phyloP scores from a whole-genome alignment of 768 basidiomycete species.

The Lactarius vividus region DNA sequence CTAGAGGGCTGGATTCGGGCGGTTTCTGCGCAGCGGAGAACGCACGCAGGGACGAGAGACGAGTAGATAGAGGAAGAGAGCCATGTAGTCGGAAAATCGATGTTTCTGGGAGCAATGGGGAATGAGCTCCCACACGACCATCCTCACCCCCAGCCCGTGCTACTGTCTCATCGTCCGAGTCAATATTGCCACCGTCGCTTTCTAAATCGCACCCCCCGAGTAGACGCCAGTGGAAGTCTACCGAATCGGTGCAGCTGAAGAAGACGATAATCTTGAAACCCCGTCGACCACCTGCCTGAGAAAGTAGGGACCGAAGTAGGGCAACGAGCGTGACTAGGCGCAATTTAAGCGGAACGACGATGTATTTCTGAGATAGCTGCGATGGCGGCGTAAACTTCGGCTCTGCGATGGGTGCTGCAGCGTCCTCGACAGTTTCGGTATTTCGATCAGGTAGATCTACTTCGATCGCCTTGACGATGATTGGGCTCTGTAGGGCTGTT shows the following conservation, averaged over 20 bases:
- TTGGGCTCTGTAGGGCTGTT: conserved; percentile 68
- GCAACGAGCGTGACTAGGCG: conserved; percentile 91
- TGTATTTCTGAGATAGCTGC: conserved; percentile 88
- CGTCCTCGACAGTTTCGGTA: conserved; percentile 28
- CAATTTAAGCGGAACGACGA: conserved; percentile 87
- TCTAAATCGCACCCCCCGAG: conserved; percentile 43
- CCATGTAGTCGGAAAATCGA: conserved; percentile 90
- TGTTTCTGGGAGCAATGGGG: conserved; percentile 76
- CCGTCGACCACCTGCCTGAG: conserved; percentile 50
- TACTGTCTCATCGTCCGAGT: conserved; percentile 32
- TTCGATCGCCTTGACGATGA: conserved; percentile 78
- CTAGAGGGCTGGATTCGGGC: conserved; percentile 34
- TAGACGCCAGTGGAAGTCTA: conserved; percentile 93
- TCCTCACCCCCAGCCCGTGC: conserved; percentile 23
- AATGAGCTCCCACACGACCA: conserved; percentile 55
- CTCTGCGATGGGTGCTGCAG: conserved; percentile 36
- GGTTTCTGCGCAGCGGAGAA: conserved; percentile 55
- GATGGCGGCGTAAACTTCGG: conserved; percentile 86
- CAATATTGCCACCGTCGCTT: conserved; percentile 20
- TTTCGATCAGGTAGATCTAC: conserved; percentile 38
- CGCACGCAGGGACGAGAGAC: conserved; percentile 76
- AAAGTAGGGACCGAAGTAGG: conserved; percentile 75
- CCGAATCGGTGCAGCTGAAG: conserved; percentile 95
- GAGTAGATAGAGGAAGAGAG: conserved; percentile 76
- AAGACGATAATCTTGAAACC: conserved; percentile 88